phyloP scores from a whole-genome alignment of 345 rosid species.

The Populus davidiana region DNA sequence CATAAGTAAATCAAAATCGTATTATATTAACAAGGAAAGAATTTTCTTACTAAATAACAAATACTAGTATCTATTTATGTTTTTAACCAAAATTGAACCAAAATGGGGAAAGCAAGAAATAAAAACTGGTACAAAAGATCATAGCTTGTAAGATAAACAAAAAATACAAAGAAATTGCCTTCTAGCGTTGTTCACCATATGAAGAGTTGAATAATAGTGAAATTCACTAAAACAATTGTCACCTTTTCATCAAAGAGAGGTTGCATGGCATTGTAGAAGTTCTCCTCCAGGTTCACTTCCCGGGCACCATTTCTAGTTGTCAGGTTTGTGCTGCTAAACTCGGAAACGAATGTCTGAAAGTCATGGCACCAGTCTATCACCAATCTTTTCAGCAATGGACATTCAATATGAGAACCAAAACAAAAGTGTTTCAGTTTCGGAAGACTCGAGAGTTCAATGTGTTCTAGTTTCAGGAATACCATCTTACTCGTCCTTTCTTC shows the following conservation, averaged over 20 bases:
- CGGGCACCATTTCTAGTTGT: neutral
- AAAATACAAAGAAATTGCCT: no score
- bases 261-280: neutral
- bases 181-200: neutral
- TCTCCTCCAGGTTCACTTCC: neutral
- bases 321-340: neutral
- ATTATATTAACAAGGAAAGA: neutral
- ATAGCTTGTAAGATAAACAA: no score
- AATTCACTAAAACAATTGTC: neutral
- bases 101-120: no score
- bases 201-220: neutral
- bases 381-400: neutral
- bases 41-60: neutral
- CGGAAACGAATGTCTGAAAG: conserved; percentile 8
- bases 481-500: neutral
- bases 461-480: conserved; percentile 7
- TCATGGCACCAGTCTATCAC: neutral
- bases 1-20: no score
- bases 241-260: conserved; percentile 17
- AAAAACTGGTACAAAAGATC: no score
- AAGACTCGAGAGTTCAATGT: neutral
- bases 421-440: conserved; percentile 11
- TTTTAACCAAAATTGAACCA: no score
- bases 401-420: neutral
- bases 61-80: no score